Evolutionary conservation across 139 green algal species (phyloP), one percentile per base, ranked within the genome.

Genomic region (Chlorella vulgaris): DNA sequence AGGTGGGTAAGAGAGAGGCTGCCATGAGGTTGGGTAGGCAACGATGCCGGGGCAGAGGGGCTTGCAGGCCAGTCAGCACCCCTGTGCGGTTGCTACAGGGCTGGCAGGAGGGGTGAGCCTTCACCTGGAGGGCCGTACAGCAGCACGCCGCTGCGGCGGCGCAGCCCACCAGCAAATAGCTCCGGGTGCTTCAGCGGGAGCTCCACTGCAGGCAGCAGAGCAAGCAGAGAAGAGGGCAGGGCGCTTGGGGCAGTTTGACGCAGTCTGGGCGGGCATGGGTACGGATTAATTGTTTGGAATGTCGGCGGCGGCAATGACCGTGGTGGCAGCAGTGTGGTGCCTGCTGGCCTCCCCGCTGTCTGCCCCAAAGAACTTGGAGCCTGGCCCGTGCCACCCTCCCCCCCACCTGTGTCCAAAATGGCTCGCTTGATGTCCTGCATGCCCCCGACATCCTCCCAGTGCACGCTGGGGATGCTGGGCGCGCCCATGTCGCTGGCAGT

Each of bases 391-490:
- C n/a, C n/a, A n/a, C n/a, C n/a, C n/a, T n/a, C n/a, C n/a, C n/a
- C n/a, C 47, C 29, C 39, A 58, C 70, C 58, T 0, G 96, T 98
- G 84, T 98, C 96, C 35, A 97, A 86, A 58, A 98, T 94, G n/a
- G 89, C 81, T n/a, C 69, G 36, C 87, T 97, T 97, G 47, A 93
- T 91, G 31, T 94, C 90, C 60, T 94, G 91, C 71, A 99, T 85
- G 0, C 96, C 96, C 1, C 96, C 96, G 10, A 99, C 93, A 83
- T 98, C 96, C 33, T 95, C 91, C 96, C 96, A 99, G 29, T 70
- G 74, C 43, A 99, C 96, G 78, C 95, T 85, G 10, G 96, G 81
- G 63, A 85, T 84, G n/a, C 77, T 80, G 36, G 88, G 88, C 0
- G 91, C 91, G 2, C 94, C 88, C 26, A 96, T 88, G 38, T 94